Evolutionary conservation across 495 filamentous ascomycete species (phyloP).

Genomic region (Cladorrhinum samala): DNA sequence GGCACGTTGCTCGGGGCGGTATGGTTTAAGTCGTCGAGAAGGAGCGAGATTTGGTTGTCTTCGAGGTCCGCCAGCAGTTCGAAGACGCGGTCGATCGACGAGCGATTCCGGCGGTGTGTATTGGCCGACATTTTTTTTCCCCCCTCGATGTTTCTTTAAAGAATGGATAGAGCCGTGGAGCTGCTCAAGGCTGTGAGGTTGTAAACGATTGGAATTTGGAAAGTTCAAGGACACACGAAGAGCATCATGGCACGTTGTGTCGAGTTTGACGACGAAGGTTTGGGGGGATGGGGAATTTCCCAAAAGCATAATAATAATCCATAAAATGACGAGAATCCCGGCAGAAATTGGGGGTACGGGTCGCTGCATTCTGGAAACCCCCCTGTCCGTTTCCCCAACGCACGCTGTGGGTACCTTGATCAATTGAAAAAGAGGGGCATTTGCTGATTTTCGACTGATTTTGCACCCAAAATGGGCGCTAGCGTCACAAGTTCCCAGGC

Average conservation of each 20-base stretch:
- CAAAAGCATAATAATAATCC: neutral
- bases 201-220: constrained; percentile 4
- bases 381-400: neutral
- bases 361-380: neutral
- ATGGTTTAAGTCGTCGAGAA: constrained; percentile 34
- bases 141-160: constrained; percentile 3
- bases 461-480: constrained; percentile 7
- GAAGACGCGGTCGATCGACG: constrained; percentile 36
- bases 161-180: constrained; percentile 1
- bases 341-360: constrained; percentile 4
- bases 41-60: constrained; percentile 28
- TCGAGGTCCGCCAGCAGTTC: constrained; percentile 34
- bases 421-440: neutral
- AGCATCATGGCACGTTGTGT: constrained; percentile 9
- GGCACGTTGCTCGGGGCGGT: constrained; percentile 35
- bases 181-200: neutral
- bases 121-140: constrained; percentile 30
- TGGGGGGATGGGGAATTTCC: neutral
- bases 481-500: constrained; percentile 6
- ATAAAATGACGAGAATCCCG: neutral
- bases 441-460: neutral
- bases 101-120: constrained; percentile 27
- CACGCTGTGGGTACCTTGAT: neutral
- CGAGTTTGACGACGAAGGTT: neutral
- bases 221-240: constrained; percentile 5